Evolutionary conservation across 1,284 basidiomycete genomes (phyloP), one percentile per base, ranked within the genome.

Genomic region (Inonotus hispidus): DNA sequence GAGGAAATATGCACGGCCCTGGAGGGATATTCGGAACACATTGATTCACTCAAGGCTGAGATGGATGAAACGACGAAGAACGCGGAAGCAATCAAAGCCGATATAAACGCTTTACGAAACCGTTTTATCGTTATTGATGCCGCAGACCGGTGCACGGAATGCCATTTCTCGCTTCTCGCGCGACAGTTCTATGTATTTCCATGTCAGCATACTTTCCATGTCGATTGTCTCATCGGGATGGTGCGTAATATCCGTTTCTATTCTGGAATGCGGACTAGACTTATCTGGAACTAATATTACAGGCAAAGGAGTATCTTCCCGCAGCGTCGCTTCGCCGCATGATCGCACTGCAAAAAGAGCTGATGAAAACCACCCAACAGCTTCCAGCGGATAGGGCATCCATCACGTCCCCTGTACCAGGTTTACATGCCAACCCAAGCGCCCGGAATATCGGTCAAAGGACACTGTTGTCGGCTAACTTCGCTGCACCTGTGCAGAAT

Each of bases 131-230:
- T 93, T 0, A 87, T 99, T 62, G 93, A 97, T 67, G 83, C 87
- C 19, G 85, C 84, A 63, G 95, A 98, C 68, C 84, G 85, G 66
- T 99, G 97, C 70, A 88, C 88, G 25, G 80, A 83, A 45, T 99
- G 97, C 74, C 81, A 82, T 13, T 79, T 84, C 63, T 77, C 85
- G 41, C 78, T 99, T 58, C 75, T 97, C 54, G 88, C 87, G 29
- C 79, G 97, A 61, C 95, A 97, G 71, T 98, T 98, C 73, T 99
- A 99, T 74, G 92, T 97, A 53, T 99, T 99, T 77, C 95, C 95
- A 10, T 99, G 97, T 74, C 92, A 95, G 68, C 95, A 98, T 71
- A 85, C 87, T 10, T 97, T 97, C 83, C 95, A 97, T 74, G 93
- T 92, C 7, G 94, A 98, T 72, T 98, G 95, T 74, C 78, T 97